Evolutionary conservation across 371 early-diverging fungal species (phyloP).

Genomic region (Rhizopus sp.): DNA sequence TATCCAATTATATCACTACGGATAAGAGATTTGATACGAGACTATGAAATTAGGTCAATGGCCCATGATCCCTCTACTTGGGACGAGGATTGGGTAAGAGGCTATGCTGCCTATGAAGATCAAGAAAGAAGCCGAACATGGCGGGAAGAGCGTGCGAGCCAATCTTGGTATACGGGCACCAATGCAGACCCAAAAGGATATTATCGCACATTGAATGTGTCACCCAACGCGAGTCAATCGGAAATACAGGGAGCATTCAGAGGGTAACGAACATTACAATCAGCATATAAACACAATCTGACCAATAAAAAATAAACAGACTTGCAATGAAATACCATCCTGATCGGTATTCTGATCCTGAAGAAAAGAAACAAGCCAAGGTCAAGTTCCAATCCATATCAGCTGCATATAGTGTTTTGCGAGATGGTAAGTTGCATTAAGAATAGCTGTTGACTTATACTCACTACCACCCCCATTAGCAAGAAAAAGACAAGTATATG

Average conservation of each 20-base stretch:
- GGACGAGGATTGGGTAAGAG: conserved; percentile 60
- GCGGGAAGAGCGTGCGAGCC: conserved; percentile 44
- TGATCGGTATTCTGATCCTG: conserved; percentile 53
- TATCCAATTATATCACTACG: conserved; percentile 55
- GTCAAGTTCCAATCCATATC: conserved; percentile 59
- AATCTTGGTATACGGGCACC: conserved; percentile 16
- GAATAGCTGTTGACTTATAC: background rate
- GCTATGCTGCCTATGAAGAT: conserved; percentile 58
- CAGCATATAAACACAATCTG: background rate
- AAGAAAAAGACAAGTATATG: conserved; percentile 35
- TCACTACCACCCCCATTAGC: conserved; percentile 10
- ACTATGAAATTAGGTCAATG: conserved; percentile 49
- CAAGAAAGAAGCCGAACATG: conserved; percentile 55
- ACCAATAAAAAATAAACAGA: conserved; percentile 24
- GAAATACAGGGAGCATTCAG: conserved; percentile 67
- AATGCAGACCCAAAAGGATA: conserved; percentile 51
- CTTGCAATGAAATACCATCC: conserved; percentile 57
- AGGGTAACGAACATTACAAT: conserved; percentile 31
- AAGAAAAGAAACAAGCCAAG: conserved; percentile 56
- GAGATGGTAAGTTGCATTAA: conserved; percentile 47
- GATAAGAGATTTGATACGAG: conserved; percentile 50
- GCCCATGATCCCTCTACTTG: conserved; percentile 48
- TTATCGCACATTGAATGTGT: conserved; percentile 48
- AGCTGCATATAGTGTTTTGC: conserved; percentile 58
- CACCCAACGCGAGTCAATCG: conserved; percentile 43